Base-by-base conservation (phyloP, 2,329 filamentous ascomycete genomes). In the Cytospora piceicola region DNA sequence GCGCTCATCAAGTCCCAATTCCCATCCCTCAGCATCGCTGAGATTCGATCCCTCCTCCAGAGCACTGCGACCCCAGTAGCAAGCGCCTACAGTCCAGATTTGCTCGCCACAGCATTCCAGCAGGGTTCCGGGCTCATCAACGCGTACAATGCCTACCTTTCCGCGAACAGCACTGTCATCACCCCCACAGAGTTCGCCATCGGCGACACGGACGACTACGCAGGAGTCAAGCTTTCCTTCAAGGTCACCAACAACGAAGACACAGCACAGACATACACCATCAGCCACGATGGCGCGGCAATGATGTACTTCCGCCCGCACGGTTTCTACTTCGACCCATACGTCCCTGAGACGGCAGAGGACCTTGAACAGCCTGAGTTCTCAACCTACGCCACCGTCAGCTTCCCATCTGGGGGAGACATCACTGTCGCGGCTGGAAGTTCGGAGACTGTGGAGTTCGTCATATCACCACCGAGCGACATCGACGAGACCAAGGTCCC, bases 91-190 rank as follows among this genome's bases (percentile, higher is more conserved):
- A 67, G 77, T 66, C 63, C 70, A 12, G 69, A 71, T 3, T 69
- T 75, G 49, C 63, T 73, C 3, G 72, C 75, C 1, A 69, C 73
- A 0, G 72, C 72, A 0, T 68, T 72, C 2, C 75, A 77, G 54
- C 76, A 78, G 65, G 77, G 76, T 11, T 73, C 75, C 7, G 76
- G 76, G 6, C 62, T 76, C 8, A 69, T 77, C 7, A 73, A 77
- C 61, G 72, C 68, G 3, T 75, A 75, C 51, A 70, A 73, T 20
- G 75, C 76, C 14, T 58, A 58, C 29, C 55, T 58, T 15, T 24
- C 55, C 5, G 55, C 55, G 4, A 58, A 42, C 55, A 58, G 34
- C 34, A 58, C 55, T 6, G 34, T 29, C 12, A 58, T 58, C 22
- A 58, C 34, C 15, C 55, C 55, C 20, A 42, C 55, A 12, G n/a